These are phyloP conservation scores for Claviceps citrina DNA, from an alignment of 2,329 filamentous ascomycete species.

Conservation along the genomic window DNA sequence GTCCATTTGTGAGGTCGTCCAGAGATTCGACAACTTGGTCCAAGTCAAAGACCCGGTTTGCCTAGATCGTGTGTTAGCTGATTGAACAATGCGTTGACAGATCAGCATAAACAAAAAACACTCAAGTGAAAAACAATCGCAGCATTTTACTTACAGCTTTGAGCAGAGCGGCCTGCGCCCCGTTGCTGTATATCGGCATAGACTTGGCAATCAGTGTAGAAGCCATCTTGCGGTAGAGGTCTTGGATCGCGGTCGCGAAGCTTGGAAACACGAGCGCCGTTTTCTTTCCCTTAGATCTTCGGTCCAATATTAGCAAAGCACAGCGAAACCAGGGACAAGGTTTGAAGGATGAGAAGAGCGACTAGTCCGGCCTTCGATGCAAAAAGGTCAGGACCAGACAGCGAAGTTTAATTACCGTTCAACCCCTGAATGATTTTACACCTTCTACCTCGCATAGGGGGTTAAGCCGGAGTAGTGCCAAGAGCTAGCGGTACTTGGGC, in stretches of 20 bases:
- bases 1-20: constrained; percentile 36
- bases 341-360: not conserved
- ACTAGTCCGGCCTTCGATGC: not conserved
- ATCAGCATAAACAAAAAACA: not conserved
- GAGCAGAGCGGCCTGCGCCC: constrained; percentile 38
- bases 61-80: constrained; percentile 10
- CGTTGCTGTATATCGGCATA: constrained; percentile 25
- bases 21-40: constrained; percentile 32
- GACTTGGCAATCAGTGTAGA: constrained; percentile 1
- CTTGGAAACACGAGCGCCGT: not conserved
- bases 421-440: too few relatives aligned
- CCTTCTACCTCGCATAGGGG: too few relatives aligned
- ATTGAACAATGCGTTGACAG: constrained; percentile 1
- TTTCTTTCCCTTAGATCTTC: not conserved
- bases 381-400: not conserved
- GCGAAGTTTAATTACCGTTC: not conserved
- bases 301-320: not conserved
- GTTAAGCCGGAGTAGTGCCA: too few relatives aligned
- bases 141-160: constrained; percentile 31
- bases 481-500: too few relatives aligned
- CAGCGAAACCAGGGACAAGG: not conserved
- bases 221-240: not conserved
- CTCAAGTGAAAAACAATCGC: not conserved
- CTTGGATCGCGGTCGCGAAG: not conserved
- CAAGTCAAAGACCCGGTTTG: constrained; percentile 27